Evolutionary conservation across 2,329 filamentous ascomycete species (phyloP).

Genomic region (Tympanopsis confertula): DNA sequence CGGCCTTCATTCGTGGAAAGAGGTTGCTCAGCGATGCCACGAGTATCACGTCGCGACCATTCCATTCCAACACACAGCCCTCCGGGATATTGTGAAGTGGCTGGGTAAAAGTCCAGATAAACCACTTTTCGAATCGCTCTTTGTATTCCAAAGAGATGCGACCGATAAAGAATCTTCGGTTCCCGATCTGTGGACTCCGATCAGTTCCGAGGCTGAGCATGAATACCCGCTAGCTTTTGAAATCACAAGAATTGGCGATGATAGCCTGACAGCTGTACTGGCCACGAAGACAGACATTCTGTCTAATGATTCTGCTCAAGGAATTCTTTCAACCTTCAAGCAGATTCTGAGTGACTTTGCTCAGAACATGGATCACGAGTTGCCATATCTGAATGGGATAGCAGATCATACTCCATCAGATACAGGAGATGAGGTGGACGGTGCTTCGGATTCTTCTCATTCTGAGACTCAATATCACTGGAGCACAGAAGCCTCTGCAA

Average conservation of each 20-base stretch:
- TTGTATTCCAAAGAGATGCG: constrained; percentile 61
- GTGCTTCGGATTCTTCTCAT: background rate
- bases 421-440: background rate
- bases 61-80: constrained; percentile 65
- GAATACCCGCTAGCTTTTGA: constrained; percentile 76
- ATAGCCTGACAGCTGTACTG: constrained; percentile 41
- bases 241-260: constrained; percentile 38
- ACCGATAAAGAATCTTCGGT: constrained; percentile 11
- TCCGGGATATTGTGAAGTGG: constrained; percentile 75
- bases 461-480: constrained; percentile 42
- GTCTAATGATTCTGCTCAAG: constrained; percentile 14
- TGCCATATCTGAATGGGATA: constrained; percentile 3
- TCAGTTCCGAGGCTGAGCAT: constrained; percentile 33
- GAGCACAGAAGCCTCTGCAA: constrained; percentile 34
- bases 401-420: constrained; percentile 2
- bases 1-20: constrained; percentile 39
- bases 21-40: constrained; percentile 54
- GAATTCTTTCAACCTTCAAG: constrained; percentile 27
- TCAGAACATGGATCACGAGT: constrained; percentile 3
- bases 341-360: constrained; percentile 13
- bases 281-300: constrained; percentile 37
- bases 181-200: constrained; percentile 37
- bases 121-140: constrained; percentile 67
- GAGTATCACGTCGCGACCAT: constrained; percentile 56
- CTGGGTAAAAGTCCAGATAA: constrained; percentile 39